Evolutionary conservation across 2,329 filamentous ascomycete species (phyloP), one percentile per base, ranked within the genome.

Genomic region (Rutstroemia sp.): DNA sequence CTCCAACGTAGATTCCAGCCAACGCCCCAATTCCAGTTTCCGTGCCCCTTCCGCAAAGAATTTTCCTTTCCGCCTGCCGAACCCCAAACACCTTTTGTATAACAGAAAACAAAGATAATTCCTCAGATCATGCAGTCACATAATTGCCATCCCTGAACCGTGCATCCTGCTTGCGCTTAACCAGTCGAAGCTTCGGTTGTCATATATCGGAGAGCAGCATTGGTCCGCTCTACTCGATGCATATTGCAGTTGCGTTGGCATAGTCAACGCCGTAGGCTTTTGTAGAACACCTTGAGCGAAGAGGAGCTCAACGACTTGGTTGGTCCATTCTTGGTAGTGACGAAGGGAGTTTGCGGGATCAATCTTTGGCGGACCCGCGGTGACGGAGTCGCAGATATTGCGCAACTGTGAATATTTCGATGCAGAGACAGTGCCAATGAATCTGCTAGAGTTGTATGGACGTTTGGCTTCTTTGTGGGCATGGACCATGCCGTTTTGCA

Each of bases 401-500:
- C 53, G 37, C 18, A 55, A 10, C 18, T 55, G 46, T 19, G 53
- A 51, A 27, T 45, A 45, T 50, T 51, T 39, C 9, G 47, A 55
- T 50, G n/a, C 9, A 5, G 53, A 55, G 23, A 51, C 53, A 14
- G 53, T 56, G 54, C 57, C 54, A 19, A 46, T 45, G 16, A 59
- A 57, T 18, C 21, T 38, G 9, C 34, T 23, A 9, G 49, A 44
- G 5, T 45, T 52, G 12, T 46, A 45, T 14, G 49, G 54, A 34
- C 48, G 30, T 41, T 46, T 44, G 9, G 45, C 44, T 37, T 59
- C 53, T 53, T 57, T 59, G 45, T 57, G 49, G 9, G 18, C 16
- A 52, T 59, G 34, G 4, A 48, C 21, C 54, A 57, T 59, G 37
- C 57, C 54, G 14, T 59, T 49, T 9, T 53, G 49, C 25, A 59